Evolutionary conservation across 305 asterid species (phyloP).

Genomic region (Plantago lanceolata): DNA sequence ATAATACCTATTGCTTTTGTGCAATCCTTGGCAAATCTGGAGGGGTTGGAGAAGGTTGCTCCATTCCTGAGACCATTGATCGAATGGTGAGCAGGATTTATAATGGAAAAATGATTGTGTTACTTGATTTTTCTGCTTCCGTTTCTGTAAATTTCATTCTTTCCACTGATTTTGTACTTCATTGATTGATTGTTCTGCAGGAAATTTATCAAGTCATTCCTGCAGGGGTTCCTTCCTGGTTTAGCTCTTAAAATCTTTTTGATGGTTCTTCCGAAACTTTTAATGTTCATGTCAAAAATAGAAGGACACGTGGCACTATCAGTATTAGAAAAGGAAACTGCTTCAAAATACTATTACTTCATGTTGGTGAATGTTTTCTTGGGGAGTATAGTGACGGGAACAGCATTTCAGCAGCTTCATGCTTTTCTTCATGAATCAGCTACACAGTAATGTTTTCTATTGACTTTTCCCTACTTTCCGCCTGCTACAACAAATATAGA

Average conservation of each 20-base stretch:
- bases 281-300: slow-evolving; percentile 85
- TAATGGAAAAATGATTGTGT: not conserved
- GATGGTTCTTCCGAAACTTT: slow-evolving; percentile 52
- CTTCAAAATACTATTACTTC: slow-evolving; percentile 92
- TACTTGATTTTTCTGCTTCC: not conserved
- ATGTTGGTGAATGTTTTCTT: slow-evolving; percentile 91
- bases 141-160: not conserved
- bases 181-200: slow-evolving; percentile 42
- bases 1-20: slow-evolving; percentile 97
- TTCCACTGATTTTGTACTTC: slow-evolving; percentile 11
- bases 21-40: slow-evolving; percentile 94
- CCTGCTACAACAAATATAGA: not conserved
- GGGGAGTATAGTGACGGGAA: slow-evolving; percentile 92
- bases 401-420: slow-evolving; percentile 92
- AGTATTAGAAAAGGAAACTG: slow-evolving; percentile 73
- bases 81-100: slow-evolving; percentile 58
- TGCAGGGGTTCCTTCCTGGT: slow-evolving; percentile 98
- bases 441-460: slow-evolving; percentile 48
- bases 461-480: not conserved
- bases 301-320: slow-evolving; percentile 93
- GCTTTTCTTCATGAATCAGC: slow-evolving; percentile 85
- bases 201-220: slow-evolving; percentile 69
- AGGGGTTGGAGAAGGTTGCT: slow-evolving; percentile 86
- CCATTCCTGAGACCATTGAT: slow-evolving; percentile 86
- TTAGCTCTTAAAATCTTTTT: slow-evolving; percentile 77